Evolutionary conservation across 2,329 filamentous ascomycete genomes (phyloP).

Genomic region (Colletotrichum tofieldiae): DNA sequence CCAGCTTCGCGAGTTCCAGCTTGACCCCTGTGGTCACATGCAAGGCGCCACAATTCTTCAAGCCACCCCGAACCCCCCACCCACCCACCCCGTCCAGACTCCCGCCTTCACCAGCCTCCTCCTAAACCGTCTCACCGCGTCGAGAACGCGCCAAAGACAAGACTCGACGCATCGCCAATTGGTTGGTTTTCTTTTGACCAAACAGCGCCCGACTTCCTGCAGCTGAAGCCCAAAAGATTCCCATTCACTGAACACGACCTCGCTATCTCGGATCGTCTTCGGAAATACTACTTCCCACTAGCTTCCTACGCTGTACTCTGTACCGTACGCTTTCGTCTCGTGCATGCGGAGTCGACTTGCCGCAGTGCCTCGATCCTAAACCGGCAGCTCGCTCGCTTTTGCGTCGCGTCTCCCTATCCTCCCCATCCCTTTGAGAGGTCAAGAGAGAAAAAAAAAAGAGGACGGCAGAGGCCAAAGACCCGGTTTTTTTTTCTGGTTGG

Average conservation of each 20-base stretch:
- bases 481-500: constrained; percentile 39
- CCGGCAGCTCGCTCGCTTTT: constrained; percentile 16
- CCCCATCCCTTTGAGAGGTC: constrained; percentile 20
- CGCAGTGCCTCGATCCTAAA: constrained; percentile 33
- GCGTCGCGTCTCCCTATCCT: constrained; percentile 25
- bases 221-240: constrained; percentile 26
- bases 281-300: constrained; percentile 37
- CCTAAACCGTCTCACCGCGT: constrained; percentile 37
- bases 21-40: constrained; percentile 41
- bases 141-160: constrained; percentile 40
- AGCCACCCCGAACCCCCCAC: constrained; percentile 6
- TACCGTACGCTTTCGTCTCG: constrained; percentile 15
- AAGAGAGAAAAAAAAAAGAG: constrained; percentile 9
- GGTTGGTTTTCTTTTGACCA: constrained; percentile 36
- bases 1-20: constrained; percentile 15
- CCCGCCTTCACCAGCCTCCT: constrained; percentile 34
- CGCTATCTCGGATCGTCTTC: constrained; percentile 32
- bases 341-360: constrained; percentile 36
- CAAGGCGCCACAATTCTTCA: constrained; percentile 41
- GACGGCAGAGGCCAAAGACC: constrained; percentile 34
- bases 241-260: constrained; percentile 27
- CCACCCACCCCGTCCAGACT: constrained; percentile 10
- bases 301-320: constrained; percentile 15
- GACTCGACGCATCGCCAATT: constrained; percentile 39
- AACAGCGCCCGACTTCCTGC: constrained; percentile 33